Conservation (phyloP, 148 eudicot genomes). For the Persicaria tinctoria region DNA sequence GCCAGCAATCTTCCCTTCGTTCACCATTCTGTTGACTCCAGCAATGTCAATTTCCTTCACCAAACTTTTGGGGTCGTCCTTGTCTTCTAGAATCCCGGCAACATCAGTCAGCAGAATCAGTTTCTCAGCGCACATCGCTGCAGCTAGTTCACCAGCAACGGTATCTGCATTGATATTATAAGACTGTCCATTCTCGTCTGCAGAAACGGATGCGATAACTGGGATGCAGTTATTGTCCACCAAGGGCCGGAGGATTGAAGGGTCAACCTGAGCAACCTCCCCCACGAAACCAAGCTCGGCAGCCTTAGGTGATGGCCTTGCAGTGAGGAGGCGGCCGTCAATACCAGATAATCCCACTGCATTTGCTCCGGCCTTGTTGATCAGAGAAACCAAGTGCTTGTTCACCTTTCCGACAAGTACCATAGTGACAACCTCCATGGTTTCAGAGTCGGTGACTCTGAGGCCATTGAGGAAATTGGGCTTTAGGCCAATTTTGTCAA, state of each 20-base stretch:
- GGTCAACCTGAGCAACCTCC: constrained; percentile 57
- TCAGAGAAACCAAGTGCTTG: constrained; percentile 56
- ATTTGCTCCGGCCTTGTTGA: constrained; percentile 71
- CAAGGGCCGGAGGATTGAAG: constrained; percentile 45
- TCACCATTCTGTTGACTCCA: constrained; percentile 66
- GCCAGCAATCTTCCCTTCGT: constrained; percentile 67
- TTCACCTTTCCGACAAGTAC: constrained; percentile 76
- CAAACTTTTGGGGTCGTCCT: constrained; percentile 49
- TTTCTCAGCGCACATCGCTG: constrained; percentile 78
- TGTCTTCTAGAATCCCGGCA: constrained; percentile 62
- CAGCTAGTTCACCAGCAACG: constrained; percentile 76
- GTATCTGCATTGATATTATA: constrained; percentile 83
- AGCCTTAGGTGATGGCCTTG: constrained; percentile 52
- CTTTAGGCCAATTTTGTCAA: constrained; percentile 39
- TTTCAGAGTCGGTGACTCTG: constrained; percentile 63
- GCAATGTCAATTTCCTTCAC: constrained; percentile 67
- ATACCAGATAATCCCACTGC: constrained; percentile 68
- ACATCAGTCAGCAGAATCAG: constrained; percentile 74
- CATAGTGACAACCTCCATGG: constrained; percentile 87
- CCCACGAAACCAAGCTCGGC: constrained; percentile 72
- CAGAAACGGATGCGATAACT: constrained; percentile 74
- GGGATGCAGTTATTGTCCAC: constrained; percentile 55
- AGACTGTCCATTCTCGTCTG: constrained; percentile 51
- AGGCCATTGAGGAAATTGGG: constrained; percentile 65
- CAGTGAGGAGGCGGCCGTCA: constrained; percentile 65